A percentile compares a stretch with the other conserved stretches of the same genome.
phyloP scores from a whole-genome alignment of 2,329 filamentous ascomycete species.

The Aspergillus udagawae region DNA sequence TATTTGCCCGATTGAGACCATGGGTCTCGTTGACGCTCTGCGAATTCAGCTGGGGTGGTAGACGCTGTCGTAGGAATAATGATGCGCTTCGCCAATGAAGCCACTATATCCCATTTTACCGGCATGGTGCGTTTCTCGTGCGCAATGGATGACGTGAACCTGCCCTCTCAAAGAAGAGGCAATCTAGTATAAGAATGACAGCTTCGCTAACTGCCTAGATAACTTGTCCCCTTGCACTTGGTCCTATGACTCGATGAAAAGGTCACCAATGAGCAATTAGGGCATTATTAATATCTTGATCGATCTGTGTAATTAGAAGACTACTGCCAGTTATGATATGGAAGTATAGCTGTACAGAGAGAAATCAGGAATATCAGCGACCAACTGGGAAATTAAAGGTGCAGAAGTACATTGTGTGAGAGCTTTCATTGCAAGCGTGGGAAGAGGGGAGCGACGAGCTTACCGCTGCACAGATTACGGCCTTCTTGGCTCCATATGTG shows the following conservation, averaged over 20 bases:
- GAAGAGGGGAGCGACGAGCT: neutral
- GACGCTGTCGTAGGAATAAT: slow-evolving; percentile 54
- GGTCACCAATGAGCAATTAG: neutral
- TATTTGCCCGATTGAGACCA: slow-evolving; percentile 83
- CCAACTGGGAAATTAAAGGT: neutral
- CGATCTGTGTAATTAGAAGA: neutral
- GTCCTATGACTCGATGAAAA: neutral
- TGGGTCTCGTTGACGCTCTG: slow-evolving; percentile 63
- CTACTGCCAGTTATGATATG: neutral
- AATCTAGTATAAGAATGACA: neutral
- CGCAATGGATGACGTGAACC: neutral
- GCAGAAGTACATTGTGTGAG: neutral
- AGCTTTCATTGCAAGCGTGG: neutral
- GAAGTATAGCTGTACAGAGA: neutral
- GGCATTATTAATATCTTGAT: neutral
- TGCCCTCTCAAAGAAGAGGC: neutral
- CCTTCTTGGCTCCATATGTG: neutral
- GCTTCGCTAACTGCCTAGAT: no score
- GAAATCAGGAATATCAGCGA: neutral
- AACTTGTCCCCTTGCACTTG: no score
- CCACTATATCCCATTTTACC: slow-evolving; percentile 15
- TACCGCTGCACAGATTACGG: neutral
- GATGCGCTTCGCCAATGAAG: slow-evolving; percentile 46
- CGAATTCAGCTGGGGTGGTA: slow-evolving; percentile 52
- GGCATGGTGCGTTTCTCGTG: slow-evolving; percentile 6